phyloP scores from a whole-genome alignment of 768 basidiomycete genomes.

The Hypholoma fasciculare region DNA sequence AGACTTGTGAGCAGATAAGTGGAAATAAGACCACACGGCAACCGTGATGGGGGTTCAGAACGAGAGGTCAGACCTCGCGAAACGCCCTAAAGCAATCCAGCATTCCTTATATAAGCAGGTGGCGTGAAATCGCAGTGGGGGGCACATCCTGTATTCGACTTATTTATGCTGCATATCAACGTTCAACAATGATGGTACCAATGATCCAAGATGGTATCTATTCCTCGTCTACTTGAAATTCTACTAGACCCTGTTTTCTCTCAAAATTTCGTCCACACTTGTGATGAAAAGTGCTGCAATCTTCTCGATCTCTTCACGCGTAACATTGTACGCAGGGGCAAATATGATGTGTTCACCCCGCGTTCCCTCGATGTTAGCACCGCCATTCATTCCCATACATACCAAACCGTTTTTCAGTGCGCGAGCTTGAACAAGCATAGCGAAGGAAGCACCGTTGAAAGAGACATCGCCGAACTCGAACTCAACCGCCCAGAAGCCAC shows the following conservation, averaged over 20 bases:
- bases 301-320: constrained; percentile 62
- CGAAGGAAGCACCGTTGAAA: constrained; percentile 58
- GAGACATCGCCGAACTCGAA: constrained; percentile 67
- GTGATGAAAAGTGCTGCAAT: constrained; percentile 68
- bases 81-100: constrained; percentile 36
- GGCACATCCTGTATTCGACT: background rate
- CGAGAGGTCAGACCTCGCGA: constrained; percentile 30
- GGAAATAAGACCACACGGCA: constrained; percentile 26
- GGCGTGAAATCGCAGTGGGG: constrained; percentile 27
- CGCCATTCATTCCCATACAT: constrained; percentile 74
- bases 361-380: constrained; percentile 66
- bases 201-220: background rate
- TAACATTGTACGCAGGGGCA: constrained; percentile 81
- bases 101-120: constrained; percentile 47
- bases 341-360: constrained; percentile 73
- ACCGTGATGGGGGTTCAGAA: constrained; percentile 28
- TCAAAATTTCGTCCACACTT: constrained; percentile 65
- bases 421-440: constrained; percentile 68
- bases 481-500: constrained; percentile 83
- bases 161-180: background rate
- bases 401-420: constrained; percentile 68
- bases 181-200: background rate
- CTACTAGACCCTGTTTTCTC: constrained; percentile 29
- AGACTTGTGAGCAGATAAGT: constrained; percentile 34
- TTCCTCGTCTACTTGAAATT: background rate